Base-by-base conservation (phyloP, 805 yeast genomes). In the Lipomyces lipofer region DNA sequence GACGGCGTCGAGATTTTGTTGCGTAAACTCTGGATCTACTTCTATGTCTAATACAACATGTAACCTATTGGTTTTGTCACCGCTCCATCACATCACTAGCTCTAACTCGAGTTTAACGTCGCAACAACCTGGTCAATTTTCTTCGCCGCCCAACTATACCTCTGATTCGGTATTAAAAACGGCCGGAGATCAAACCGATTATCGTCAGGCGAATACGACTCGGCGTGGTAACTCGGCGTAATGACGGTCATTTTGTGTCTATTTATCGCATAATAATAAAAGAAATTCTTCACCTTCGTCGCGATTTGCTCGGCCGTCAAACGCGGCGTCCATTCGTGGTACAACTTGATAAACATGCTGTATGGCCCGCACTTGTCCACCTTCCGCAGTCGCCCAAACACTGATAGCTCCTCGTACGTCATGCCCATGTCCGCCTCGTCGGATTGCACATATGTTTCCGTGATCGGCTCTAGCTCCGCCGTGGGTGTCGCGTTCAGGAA, bases 381-480 rank as follows among this genome's bases (percentile, higher is more conserved):
- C 71, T 94, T 94, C 62, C 99, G 80, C 58, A 94, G 77, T 55
- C 86, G 79, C 12, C 99, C 99, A 74, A 94, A 91, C 5, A 86
- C 76, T 30, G 96, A 85, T 56, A 94, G 78, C 68, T 94, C 99
- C 61, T 91, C 95, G 66, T 94, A 94, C 0, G 97, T 87, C 85
- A 95, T 86, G 1, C 99, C 99, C 99, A 94, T 94, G 67, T 94
- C 99, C 12, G 81, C 83, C 71, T 94, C 99, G 70, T 94, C 99
- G 29, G 95, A 86, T 71, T 94, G 99, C 13, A 92, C 95, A 64
- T 94, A 92, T 52, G 82, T 78, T 60, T 86, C 84, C 0, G 99
- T 94, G 50, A 89, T 92, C 32, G 99, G 99, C 67, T 94, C 99
- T 48, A 94, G 78, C 69, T 94, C 99, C 0, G 99, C 99, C 0